These are phyloP conservation scores for Polytrichum commune DNA, from an alignment of 225 moss, liverwort and hornwort species.

Conservation along the genomic window DNA sequence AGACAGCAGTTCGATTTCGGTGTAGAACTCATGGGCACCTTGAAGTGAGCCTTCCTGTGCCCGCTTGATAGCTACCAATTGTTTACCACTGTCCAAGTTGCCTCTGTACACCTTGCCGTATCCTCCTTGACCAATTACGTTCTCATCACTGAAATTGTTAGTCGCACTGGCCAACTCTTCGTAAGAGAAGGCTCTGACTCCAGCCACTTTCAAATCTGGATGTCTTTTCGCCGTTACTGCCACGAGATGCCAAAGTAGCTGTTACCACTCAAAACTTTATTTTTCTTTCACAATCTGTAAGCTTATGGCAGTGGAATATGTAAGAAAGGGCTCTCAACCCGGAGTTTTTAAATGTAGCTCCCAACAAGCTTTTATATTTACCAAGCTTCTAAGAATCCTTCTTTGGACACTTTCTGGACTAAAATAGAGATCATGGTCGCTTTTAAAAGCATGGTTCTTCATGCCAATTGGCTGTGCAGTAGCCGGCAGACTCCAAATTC, in stretches of 20 bases:
- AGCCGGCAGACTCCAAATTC: not conserved
- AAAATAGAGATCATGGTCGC: too few relatives aligned
- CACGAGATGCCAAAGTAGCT: slow-evolving; percentile 8
- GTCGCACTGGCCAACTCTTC: slow-evolving; percentile 54
- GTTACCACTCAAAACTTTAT: too few relatives aligned
- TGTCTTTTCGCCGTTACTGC: slow-evolving; percentile 34
- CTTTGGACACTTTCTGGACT: too few relatives aligned
- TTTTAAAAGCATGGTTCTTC: not conserved
- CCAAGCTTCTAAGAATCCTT: too few relatives aligned
- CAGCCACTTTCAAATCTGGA: slow-evolving; percentile 48
- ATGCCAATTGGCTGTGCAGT: not conserved
- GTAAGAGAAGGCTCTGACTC: slow-evolving; percentile 45
- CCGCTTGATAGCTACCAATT: slow-evolving; percentile 64
- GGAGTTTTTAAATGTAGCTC: too few relatives aligned
- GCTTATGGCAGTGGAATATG: too few relatives aligned
- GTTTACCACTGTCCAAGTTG: slow-evolving; percentile 26
- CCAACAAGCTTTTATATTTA: too few relatives aligned
- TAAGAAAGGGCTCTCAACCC: too few relatives aligned
- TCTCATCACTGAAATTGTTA: slow-evolving; percentile 38
- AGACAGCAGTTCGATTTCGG: slow-evolving; percentile 66
- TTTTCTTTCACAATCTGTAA: too few relatives aligned
- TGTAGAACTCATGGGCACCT: slow-evolving; percentile 67
- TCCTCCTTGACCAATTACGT: slow-evolving; percentile 54
- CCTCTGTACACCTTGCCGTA: slow-evolving; percentile 70
- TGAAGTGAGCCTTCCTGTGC: slow-evolving; percentile 57